Evolutionary conservation across 2,329 filamentous ascomycete species (phyloP).

Genomic region (Magnaporthales sp.): DNA sequence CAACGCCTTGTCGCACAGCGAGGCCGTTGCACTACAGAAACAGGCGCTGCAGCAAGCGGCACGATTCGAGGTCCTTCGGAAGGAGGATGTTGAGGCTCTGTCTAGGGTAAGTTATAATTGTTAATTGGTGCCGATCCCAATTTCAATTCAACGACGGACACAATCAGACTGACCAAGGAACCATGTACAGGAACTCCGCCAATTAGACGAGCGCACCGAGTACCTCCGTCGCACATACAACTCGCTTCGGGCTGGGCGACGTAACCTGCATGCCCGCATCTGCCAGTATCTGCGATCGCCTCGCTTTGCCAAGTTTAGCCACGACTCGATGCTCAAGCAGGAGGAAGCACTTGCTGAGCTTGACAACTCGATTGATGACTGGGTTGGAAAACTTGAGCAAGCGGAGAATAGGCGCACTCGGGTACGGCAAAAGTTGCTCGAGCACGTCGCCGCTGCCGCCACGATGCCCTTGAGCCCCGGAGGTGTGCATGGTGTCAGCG

Average conservation of each 20-base stretch:
- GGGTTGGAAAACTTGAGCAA: constrained; percentile 70
- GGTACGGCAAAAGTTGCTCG: constrained; percentile 70
- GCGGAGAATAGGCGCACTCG: constrained; percentile 69
- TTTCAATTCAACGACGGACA: not conserved
- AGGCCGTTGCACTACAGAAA: constrained; percentile 43
- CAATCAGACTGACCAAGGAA: not conserved
- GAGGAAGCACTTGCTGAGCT: constrained; percentile 72
- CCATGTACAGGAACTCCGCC: constrained; percentile 53
- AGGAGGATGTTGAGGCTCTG: constrained; percentile 54
- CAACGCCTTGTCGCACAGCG: constrained; percentile 34
- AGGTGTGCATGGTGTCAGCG: constrained; percentile 24
- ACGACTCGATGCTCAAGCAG: constrained; percentile 68
- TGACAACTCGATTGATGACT: constrained; percentile 71
- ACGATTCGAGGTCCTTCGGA: constrained; percentile 55
- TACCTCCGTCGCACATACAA: constrained; percentile 71
- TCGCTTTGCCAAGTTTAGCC: constrained; percentile 61
- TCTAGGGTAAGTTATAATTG: constrained; percentile 41
- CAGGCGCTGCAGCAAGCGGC: constrained; percentile 55
- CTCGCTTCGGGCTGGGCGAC: constrained; percentile 64
- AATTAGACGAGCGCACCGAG: constrained; percentile 68
- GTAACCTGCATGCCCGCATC: constrained; percentile 68
- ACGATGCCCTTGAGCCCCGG: constrained; percentile 32
- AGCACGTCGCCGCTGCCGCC: constrained; percentile 68
- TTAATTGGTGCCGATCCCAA: not conserved
- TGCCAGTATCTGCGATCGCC: constrained; percentile 68